These are phyloP conservation scores for Aspergillus clavatus DNA, from an alignment of 2,329 filamentous ascomycete species.

Conservation along the genomic window DNA sequence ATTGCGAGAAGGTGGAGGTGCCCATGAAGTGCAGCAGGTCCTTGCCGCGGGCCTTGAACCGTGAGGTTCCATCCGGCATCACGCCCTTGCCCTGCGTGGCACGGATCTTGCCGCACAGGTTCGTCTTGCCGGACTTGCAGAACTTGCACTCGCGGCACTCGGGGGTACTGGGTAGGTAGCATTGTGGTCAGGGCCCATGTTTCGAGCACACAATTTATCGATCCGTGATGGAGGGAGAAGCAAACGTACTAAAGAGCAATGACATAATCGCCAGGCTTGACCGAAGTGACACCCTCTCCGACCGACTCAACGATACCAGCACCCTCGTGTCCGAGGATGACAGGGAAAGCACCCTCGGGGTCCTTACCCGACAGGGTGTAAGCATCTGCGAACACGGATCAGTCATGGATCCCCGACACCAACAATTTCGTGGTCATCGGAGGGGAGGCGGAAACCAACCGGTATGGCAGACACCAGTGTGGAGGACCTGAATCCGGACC, in stretches of 20 bases:
- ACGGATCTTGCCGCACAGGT: slow-evolving; percentile 97
- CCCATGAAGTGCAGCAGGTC: slow-evolving; percentile 99
- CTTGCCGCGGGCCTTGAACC: slow-evolving; percentile 92
- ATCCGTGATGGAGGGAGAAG: no score
- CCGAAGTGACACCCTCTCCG: slow-evolving; percentile 89
- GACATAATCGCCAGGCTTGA: slow-evolving; percentile 90
- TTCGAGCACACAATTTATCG: background rate
- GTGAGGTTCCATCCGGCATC: slow-evolving; percentile 94
- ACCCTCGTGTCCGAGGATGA: slow-evolving; percentile 85
- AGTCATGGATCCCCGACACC: background rate
- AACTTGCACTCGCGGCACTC: slow-evolving; percentile 99
- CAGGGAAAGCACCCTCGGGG: slow-evolving; percentile 88
- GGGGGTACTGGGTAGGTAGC: slow-evolving; percentile 73
- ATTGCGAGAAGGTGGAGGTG: slow-evolving; percentile 97
- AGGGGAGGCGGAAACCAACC: slow-evolving; percentile 49
- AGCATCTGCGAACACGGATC: slow-evolving; percentile 58
- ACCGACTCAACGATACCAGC: slow-evolving; percentile 90
- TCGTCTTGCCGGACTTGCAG: slow-evolving; percentile 99
- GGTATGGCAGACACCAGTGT: slow-evolving; percentile 98
- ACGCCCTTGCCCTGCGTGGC: slow-evolving; percentile 92
- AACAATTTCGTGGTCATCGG: slow-evolving; percentile 2
- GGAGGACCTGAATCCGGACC: slow-evolving; percentile 94
- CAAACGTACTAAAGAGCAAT: slow-evolving; percentile 72
- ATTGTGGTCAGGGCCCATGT: slow-evolving; percentile 1
- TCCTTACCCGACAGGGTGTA: slow-evolving; percentile 96